phyloP scores from a whole-genome alignment of 2,329 filamentous ascomycete species.

The Exserohilum turcica region DNA sequence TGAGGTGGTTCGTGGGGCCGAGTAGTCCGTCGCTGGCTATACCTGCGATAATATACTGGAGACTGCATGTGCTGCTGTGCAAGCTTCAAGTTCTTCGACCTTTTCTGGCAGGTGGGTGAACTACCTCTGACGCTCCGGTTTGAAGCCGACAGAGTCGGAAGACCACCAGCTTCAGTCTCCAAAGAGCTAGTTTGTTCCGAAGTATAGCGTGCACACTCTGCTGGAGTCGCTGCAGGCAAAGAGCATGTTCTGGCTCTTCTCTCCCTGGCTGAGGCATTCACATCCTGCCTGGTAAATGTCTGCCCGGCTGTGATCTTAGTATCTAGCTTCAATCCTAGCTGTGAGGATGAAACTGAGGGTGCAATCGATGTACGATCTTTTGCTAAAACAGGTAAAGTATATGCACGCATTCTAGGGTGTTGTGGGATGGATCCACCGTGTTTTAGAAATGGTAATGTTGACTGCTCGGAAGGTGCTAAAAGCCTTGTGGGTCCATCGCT shows the following conservation, averaged over 20 bases:
- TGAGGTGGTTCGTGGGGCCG: slow-evolving; percentile 16
- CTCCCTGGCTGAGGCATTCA: background rate
- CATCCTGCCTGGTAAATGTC: slow-evolving; percentile 6
- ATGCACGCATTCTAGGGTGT: background rate
- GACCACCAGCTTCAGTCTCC: background rate
- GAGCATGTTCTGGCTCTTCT: slow-evolving; percentile 1
- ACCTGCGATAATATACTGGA: background rate
- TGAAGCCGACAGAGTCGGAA: background rate
- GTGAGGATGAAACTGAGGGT: background rate
- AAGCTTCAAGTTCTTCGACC: too few species aligned
- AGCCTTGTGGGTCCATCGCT: slow-evolving; percentile 1
- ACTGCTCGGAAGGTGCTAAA: slow-evolving; percentile 1
- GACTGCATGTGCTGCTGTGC: background rate
- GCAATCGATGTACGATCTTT: slow-evolving; percentile 1
- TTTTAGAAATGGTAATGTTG: background rate
- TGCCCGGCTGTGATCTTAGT: slow-evolving; percentile 11
- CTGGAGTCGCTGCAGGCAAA: slow-evolving; percentile 2
- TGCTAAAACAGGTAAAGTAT: slow-evolving; percentile 1
- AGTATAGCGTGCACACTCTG: slow-evolving; percentile 1
- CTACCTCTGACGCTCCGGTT: slow-evolving; percentile 3
- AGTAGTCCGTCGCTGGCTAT: slow-evolving; percentile 14
- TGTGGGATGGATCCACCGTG: background rate
- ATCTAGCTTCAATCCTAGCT: slow-evolving; percentile 1
- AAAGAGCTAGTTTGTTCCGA: background rate
- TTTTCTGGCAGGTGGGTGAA: background rate